Percentiles rank a stretch among this genome's conserved stretches.
These are phyloP conservation scores for Lomentospora prolificans DNA, from an alignment of 2,329 filamentous ascomycete genomes.

Conservation along the genomic window DNA sequence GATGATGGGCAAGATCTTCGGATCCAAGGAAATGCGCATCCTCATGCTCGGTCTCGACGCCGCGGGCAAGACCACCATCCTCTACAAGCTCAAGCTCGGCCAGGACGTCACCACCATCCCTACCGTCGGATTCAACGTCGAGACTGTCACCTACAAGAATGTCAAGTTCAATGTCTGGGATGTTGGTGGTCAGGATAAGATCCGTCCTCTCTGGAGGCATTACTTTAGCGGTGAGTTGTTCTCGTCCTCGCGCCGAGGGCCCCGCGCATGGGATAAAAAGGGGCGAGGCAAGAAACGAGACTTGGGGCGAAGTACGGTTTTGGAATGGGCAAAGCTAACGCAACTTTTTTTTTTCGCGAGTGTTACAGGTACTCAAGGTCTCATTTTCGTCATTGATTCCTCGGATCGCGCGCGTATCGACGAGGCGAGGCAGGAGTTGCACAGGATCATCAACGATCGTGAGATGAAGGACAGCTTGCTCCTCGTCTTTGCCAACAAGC, in stretches of 20 bases:
- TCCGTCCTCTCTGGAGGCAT: slow-evolving; percentile 91
- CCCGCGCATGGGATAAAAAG: neutral
- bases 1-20: slow-evolving; percentile 97
- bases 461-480: slow-evolving; percentile 95
- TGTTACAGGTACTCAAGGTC: slow-evolving; percentile 72
- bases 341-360: neutral
- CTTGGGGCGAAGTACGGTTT: neutral
- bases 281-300: neutral
- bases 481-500: slow-evolving; percentile 97
- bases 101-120: slow-evolving; percentile 98
- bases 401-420: slow-evolving; percentile 86
- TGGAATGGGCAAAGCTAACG: slow-evolving; percentile 4
- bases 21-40: slow-evolving; percentile 97
- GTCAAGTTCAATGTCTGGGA: slow-evolving; percentile 99
- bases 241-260: neutral
- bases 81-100: slow-evolving; percentile 98
- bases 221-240: slow-evolving; percentile 68
- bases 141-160: slow-evolving; percentile 98
- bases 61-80: slow-evolving; percentile 96
- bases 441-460: slow-evolving; percentile 94
- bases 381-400: slow-evolving; percentile 98
- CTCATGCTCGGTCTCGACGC: slow-evolving; percentile 97
- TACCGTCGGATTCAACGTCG: slow-evolving; percentile 98
- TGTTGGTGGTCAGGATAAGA: slow-evolving; percentile 98
- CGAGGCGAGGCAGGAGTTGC: slow-evolving; percentile 85